Base-by-base conservation (phyloP, 768 basidiomycete species). In the Hypholoma sublateritium region DNA sequence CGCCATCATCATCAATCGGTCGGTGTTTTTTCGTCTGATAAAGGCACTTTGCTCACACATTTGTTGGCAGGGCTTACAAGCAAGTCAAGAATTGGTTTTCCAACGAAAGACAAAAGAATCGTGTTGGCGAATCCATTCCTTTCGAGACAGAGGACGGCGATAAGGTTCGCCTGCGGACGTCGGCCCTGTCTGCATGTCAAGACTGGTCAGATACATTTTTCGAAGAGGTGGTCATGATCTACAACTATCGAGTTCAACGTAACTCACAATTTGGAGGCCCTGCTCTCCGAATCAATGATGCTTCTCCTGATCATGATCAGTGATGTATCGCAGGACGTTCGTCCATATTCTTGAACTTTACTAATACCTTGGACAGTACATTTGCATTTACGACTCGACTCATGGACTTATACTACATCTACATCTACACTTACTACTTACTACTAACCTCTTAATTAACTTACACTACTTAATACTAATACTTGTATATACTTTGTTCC, bases 81-180 rank as follows among this genome's bases (percentile, higher is more conserved):
- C 84, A 85, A 68, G 78, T 86, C 53, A 84, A 82, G 70, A 85
- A 85, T 60, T 86, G 85, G 84, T 87, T 87, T 58, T 83, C 83
- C 4, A 87, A 87, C 67, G 79, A 84, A 69, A 77, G 85, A 42
- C 85, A 78, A 62, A 77, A 78, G 58, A 72, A 73, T 46, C 72
- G 70, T 56, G 62, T 58, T 43, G 74, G 79, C 56, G 74, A 79
- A 59, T 75, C 75, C 54, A 69, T 77, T 32, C 71, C 66, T 59
- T 68, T 66, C 22, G 68, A 69, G 50, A 72, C 73, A 28, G 74
- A 70, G 59, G 73, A 72, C 35, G 75, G 76, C 44, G 74, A 76
- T 58, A 77, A 72, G 56, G 66, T 84, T 60, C 80, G 82, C 41
- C 68, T 85, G 57, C 77, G 81, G 55, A 71, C 76, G 19, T 71